These are phyloP conservation scores for Nothophaeocryptopus gaeumannii DNA, from an alignment of 2,329 filamentous ascomycete genomes.

Conservation along the genomic window DNA sequence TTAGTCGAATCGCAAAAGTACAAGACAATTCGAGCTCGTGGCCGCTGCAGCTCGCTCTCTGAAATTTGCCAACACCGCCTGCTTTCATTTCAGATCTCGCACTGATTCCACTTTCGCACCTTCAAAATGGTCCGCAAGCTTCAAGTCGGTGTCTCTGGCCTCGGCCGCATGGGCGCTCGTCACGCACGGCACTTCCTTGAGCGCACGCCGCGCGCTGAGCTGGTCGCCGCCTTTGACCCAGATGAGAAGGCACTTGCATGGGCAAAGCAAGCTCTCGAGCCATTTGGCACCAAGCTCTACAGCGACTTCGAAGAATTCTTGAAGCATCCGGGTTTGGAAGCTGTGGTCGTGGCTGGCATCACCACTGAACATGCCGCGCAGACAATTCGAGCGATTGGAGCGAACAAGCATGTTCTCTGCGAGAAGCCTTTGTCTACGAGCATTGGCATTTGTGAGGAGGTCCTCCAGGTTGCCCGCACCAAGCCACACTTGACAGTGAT, in stretches of 20 bases:
- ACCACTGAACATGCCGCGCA: constrained; percentile 58
- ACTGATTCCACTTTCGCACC: not conserved
- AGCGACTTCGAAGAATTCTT: constrained; percentile 57
- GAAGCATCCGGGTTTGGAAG: constrained; percentile 53
- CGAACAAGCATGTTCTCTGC: constrained; percentile 56
- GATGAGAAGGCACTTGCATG: constrained; percentile 45
- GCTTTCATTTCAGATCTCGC: not conserved
- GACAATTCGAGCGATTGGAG: constrained; percentile 55
- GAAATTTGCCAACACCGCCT: not conserved
- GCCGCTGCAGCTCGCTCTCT: not conserved
- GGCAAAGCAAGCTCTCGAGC: constrained; percentile 51
- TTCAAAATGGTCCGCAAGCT: constrained; percentile 39
- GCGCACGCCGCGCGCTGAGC: constrained; percentile 45
- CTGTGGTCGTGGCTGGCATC: constrained; percentile 55
- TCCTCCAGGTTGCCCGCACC: constrained; percentile 56
- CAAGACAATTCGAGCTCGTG: not conserved
- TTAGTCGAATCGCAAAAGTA: not conserved
- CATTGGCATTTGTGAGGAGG: constrained; percentile 58
- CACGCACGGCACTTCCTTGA: constrained; percentile 50
- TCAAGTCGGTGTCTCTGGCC: constrained; percentile 45
- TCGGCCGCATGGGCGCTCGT: constrained; percentile 51
- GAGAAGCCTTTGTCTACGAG: constrained; percentile 61
- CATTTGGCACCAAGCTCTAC: constrained; percentile 54
- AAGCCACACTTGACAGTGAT: constrained; percentile 63
- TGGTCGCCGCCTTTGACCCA: constrained; percentile 49